Conservation (phyloP, 164 flowering plant genomes). For the Brasenia schreberi region DNA sequence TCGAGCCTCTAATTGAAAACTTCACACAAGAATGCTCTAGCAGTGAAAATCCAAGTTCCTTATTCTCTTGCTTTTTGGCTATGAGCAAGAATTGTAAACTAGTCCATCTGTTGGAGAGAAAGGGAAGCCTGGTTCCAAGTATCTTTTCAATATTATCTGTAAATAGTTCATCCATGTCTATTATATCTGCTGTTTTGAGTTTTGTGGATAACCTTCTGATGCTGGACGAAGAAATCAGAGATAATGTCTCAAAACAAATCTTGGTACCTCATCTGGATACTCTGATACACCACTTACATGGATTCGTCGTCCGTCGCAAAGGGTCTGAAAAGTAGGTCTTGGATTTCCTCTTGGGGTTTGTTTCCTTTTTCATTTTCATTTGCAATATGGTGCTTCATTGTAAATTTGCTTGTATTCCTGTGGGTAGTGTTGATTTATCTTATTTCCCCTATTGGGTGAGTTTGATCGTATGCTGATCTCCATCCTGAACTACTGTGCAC, state of each 20-base stretch:
- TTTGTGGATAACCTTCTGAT: slow-evolving; percentile 64
- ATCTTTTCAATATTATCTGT: too few species aligned
- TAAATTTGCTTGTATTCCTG: too few species aligned
- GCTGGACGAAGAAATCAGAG: slow-evolving; percentile 34
- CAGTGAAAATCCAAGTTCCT: slow-evolving; percentile 80
- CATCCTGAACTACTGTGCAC: too few species aligned
- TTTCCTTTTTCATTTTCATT: neutral
- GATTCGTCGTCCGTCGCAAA: slow-evolving; percentile 26
- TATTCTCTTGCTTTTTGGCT: too few species aligned
- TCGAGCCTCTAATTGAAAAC: slow-evolving; percentile 46
- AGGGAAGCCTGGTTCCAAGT: too few species aligned
- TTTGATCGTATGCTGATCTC: too few species aligned
- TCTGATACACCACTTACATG: slow-evolving; percentile 53
- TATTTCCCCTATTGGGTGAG: too few species aligned
- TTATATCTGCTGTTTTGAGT: slow-evolving; percentile 47
- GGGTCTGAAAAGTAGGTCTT: slow-evolving; percentile 54
- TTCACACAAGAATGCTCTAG: slow-evolving; percentile 87
- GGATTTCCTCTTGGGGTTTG: too few species aligned
- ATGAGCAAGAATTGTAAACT: too few species aligned
- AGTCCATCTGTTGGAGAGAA: too few species aligned
- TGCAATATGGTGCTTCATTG: too few species aligned
- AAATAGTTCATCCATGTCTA: slow-evolving; percentile 48
- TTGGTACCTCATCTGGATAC: slow-evolving; percentile 39
- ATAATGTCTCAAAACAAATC: slow-evolving; percentile 20
- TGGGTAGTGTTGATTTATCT: too few species aligned